Evolutionary conservation across 2,329 filamentous ascomycete species (phyloP), one percentile per base, ranked within the genome.

Genomic region (Penicillium crustosum): DNA sequence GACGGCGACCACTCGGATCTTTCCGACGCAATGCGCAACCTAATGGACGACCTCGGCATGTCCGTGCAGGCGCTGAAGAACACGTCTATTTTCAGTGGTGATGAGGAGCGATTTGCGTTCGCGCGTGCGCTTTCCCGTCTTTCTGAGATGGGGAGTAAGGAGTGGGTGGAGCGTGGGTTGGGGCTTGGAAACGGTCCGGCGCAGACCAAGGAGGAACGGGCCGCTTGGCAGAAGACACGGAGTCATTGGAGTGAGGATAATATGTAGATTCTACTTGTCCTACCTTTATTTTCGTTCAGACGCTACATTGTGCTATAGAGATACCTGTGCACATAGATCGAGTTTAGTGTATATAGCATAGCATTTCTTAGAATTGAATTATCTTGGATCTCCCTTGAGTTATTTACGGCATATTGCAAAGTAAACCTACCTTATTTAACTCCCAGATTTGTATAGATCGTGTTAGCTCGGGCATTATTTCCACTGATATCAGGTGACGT

Each of bases 21-120:
- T 13, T 84, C 88, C 43, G 84, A 90, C 65, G 83, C 85, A 2
- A 89, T 95, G 86, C 84, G 89, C 58, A 86, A 85, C 69, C 82
- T 96, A 68, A 90, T 96, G 84, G 91, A 96, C 67, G 91, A 96
- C 70, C 77, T 97, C 47, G 91, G 91, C 39, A 84, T 92, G 78
- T 93, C 89, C 67, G 93, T 94, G 78, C 82, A 87, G 49, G 88
- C 90, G 75, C 81, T 99, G 67, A 96, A 96, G 79, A 88, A 87
- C 64, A 91, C 88, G 42, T 90, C 85, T 64, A 85, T 97, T 39
- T 99, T 99, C 74, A 90, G 89, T 1, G 94, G 94, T 41, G 94
- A 97, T 58, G 94, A 99, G 78, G 94, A 99, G 77, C 85, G 91
- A 0, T 99, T 99, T 78, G 94, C 94, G 0, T 99, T 99, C 79